phyloP scores from a whole-genome alignment of 371 early-diverging fungal genomes.

The Umbelopsis sp. region DNA sequence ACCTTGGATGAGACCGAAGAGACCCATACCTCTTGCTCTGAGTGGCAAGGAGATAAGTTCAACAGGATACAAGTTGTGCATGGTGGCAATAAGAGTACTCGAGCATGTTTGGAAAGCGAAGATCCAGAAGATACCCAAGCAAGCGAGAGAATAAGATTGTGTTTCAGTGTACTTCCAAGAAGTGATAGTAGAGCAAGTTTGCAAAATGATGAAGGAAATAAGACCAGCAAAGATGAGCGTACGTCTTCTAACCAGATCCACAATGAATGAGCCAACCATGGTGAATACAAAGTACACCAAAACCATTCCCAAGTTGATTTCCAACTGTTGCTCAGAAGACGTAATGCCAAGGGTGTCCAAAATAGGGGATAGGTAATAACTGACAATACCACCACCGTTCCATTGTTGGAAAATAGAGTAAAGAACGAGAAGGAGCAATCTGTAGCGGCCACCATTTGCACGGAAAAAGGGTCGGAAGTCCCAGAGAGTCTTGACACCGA shows the following conservation, averaged over 20 bases:
- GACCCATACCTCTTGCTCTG: slow-evolving; percentile 2
- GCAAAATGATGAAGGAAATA: neutral
- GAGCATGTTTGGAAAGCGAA: neutral
- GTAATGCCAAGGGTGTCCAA: neutral
- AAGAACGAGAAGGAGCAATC: neutral
- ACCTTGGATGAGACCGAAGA: neutral
- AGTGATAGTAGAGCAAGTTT: neutral
- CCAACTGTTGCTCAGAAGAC: neutral
- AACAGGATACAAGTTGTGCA: slow-evolving; percentile 1
- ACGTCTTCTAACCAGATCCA: neutral
- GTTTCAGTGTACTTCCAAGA: neutral
- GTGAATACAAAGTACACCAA: neutral
- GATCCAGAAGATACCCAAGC: neutral
- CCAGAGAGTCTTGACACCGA: neutral
- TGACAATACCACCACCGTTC: slow-evolving; percentile 12
- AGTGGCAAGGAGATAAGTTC: neutral
- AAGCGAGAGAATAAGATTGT: neutral
- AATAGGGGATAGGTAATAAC: neutral
- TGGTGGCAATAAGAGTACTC: neutral
- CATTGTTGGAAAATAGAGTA: neutral
- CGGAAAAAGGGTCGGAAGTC: neutral
- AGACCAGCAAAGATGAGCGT: slow-evolving; percentile 2
- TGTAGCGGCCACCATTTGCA: neutral
- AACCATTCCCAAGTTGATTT: neutral
- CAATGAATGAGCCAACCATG: neutral